These are phyloP conservation scores for Coemansia sp. DNA, from an alignment of 192 early-diverging fungal species.

Conservation along the genomic window DNA sequence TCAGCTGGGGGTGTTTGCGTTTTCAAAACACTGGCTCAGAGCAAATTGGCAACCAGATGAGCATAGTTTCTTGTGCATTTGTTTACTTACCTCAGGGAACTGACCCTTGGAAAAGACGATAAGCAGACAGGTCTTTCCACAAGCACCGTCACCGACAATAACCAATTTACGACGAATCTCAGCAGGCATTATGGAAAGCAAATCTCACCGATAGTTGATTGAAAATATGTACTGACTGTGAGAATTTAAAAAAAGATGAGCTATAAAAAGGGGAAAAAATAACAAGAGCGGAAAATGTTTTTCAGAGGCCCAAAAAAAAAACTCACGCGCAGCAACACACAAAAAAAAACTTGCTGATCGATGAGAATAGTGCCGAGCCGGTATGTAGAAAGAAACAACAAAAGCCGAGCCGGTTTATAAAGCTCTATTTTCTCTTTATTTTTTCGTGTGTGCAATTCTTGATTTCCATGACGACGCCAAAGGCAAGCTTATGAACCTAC, in stretches of 20 bases:
- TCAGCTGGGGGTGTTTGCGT: too few species aligned
- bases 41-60: too few species aligned
- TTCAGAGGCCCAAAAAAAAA: slow-evolving; percentile 6
- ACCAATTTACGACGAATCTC: slow-evolving; percentile 72
- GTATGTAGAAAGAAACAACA: background rate
- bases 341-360: slow-evolving; percentile 5
- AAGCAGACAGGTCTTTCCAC: slow-evolving; percentile 89
- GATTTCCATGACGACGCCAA: slow-evolving; percentile 18
- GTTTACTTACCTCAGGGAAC: slow-evolving; percentile 76
- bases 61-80: too few species aligned
- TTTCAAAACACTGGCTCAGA: too few species aligned
- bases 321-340: background rate
- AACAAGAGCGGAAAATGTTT: background rate
- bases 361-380: slow-evolving; percentile 7
- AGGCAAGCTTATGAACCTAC: slow-evolving; percentile 3
- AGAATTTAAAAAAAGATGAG: slow-evolving; percentile 13
- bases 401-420: background rate
- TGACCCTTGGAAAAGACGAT: slow-evolving; percentile 78
- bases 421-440: too few species aligned
- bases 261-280: slow-evolving; percentile 12
- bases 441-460: too few species aligned
- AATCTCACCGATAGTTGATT: slow-evolving; percentile 1
- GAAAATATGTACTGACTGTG: background rate
- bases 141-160: slow-evolving; percentile 91
- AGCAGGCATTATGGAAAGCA: slow-evolving; percentile 32